phyloP scores from a whole-genome alignment of 495 filamentous ascomycete genomes.

The Penicillium pulvis region DNA sequence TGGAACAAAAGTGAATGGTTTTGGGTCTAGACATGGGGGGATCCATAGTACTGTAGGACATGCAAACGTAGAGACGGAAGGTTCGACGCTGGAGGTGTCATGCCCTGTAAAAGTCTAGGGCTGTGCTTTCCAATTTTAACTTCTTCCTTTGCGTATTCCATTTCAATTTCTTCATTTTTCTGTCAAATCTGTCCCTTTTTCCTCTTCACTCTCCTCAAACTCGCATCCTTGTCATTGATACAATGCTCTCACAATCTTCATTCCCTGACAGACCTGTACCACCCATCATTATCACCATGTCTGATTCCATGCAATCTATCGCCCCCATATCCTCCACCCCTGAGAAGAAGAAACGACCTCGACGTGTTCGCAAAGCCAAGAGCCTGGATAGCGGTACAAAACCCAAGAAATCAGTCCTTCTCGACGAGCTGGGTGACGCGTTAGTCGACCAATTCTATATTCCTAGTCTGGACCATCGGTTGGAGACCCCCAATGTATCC shows the following conservation, averaged over 20 bases:
- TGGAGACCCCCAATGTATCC: conserved; percentile 6
- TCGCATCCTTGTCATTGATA: background rate
- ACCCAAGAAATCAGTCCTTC: conserved; percentile 20
- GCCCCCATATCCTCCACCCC: background rate
- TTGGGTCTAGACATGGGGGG: background rate
- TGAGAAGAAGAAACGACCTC: conserved; percentile 22
- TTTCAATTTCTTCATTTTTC: background rate
- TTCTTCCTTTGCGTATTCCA: background rate
- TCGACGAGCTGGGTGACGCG: conserved; percentile 27
- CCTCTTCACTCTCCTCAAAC: background rate
- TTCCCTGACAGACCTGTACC: conserved; percentile 6
- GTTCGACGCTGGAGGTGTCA: conserved; percentile 7
- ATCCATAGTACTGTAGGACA: conserved; percentile 3
- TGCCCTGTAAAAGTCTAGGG: background rate
- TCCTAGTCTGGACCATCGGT: conserved; percentile 4
- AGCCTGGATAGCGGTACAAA: conserved; percentile 4
- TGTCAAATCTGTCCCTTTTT: background rate
- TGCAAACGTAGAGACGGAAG: conserved; percentile 2
- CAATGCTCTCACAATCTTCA: background rate
- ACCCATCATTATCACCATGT: conserved; percentile 16
- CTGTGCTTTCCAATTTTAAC: background rate
- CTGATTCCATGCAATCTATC: background rate
- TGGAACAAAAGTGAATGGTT: background rate
- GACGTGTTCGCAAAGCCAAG: conserved; percentile 17
- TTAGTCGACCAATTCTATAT: conserved; percentile 25